phyloP scores from a whole-genome alignment of 495 filamentous ascomycete species.

The Beverwykella pulmonaria region DNA sequence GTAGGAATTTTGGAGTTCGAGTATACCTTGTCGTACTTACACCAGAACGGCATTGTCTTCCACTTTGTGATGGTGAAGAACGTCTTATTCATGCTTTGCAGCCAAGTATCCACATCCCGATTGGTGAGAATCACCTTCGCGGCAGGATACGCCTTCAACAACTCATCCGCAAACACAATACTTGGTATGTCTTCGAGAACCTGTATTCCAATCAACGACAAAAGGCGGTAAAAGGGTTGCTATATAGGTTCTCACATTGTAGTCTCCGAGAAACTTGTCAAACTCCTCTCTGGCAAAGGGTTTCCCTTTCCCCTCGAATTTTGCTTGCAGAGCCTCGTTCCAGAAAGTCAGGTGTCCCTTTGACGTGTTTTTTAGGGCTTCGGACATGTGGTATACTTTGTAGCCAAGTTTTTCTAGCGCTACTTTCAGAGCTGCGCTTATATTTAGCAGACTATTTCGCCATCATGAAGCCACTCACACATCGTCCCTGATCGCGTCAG shows the following conservation, averaged over 20 bases:
- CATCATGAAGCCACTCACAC: conserved; percentile 1
- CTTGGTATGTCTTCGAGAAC: conserved; percentile 25
- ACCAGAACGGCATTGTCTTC: conserved; percentile 4
- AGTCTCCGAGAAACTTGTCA: conserved; percentile 24
- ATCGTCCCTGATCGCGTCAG: conserved; percentile 13
- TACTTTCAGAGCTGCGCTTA: conserved; percentile 6
- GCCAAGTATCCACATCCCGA: conserved; percentile 20
- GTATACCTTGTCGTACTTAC: too few species aligned
- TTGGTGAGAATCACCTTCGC: conserved; percentile 25
- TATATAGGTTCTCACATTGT: conserved; percentile 2
- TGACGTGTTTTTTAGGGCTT: not conserved
- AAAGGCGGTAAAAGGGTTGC: too few species aligned
- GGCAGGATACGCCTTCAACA: conserved; percentile 1
- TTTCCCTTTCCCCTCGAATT: conserved; percentile 12
- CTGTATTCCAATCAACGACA: not conserved
- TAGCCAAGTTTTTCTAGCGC: conserved; percentile 22
- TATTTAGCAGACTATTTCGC: too few species aligned
- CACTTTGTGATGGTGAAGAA: conserved; percentile 12
- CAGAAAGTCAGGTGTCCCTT: not conserved
- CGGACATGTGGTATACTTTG: conserved; percentile 17
- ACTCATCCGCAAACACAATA: conserved; percentile 20
- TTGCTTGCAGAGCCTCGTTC: conserved; percentile 15
- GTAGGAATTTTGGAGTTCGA: too few species aligned
- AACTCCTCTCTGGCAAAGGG: conserved; percentile 4
- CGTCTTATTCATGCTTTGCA: not conserved